Conservation (phyloP, 2,329 filamentous ascomycete species). For the Cercospora sp. region DNA sequence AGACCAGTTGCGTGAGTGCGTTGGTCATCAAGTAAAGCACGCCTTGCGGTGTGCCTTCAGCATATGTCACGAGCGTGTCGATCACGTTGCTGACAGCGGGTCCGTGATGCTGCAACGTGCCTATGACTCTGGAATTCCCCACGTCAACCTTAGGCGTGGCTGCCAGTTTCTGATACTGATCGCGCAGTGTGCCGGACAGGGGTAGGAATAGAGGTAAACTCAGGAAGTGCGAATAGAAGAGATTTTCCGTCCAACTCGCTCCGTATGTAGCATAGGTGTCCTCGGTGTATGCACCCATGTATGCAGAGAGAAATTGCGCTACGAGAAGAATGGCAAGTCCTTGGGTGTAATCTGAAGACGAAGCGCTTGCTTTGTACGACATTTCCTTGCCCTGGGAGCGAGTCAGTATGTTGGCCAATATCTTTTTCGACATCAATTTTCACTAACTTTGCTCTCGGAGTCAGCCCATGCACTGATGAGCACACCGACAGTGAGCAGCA, state of each 20-base stretch:
- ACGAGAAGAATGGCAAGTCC: conserved; percentile 82
- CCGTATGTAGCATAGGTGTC: conserved; percentile 83
- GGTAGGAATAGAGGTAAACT: conserved; percentile 75
- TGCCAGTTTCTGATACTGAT: conserved; percentile 65
- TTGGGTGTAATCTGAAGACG: conserved; percentile 57
- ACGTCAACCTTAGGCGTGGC: conserved; percentile 52
- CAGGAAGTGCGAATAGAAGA: conserved; percentile 85
- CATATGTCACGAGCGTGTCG: conserved; percentile 15
- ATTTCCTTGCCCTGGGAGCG: conserved; percentile 45
- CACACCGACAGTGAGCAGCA: conserved; percentile 81
- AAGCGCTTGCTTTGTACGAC: conserved; percentile 43
- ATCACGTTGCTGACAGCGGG: conserved; percentile 15
- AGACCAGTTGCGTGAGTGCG: conserved; percentile 87
- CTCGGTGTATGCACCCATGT: conserved; percentile 95
- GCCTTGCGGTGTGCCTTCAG: conserved; percentile 60
- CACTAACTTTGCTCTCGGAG: conserved; percentile 72
- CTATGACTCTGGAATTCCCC: conserved; percentile 3
- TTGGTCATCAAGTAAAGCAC: conserved; percentile 72
- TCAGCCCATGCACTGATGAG: conserved; percentile 88
- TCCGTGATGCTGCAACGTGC: conserved; percentile 13
- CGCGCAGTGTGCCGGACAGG: conserved; percentile 64
- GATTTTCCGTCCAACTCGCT: conserved; percentile 89
- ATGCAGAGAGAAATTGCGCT: conserved; percentile 85
- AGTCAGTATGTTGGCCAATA: conserved; percentile 15
- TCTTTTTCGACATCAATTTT: neutral